Evolutionary conservation across 2,329 filamentous ascomycete species (phyloP).

Genomic region (Apiospora koreana): DNA sequence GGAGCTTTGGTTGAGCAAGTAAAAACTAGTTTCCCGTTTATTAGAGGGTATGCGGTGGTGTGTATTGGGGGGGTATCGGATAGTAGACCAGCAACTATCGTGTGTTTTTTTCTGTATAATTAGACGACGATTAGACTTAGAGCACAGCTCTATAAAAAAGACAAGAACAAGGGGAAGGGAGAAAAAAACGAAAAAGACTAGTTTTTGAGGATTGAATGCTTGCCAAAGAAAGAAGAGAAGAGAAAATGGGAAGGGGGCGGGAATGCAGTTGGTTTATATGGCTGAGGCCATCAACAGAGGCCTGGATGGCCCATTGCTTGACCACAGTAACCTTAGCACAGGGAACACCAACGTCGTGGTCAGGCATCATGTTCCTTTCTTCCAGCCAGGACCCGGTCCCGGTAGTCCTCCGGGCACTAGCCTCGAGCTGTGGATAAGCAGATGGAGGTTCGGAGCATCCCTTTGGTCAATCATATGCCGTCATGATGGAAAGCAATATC

Average conservation of each 20-base stretch:
- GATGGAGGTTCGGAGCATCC: conserved; percentile 20
- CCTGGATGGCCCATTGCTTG: conserved; percentile 25
- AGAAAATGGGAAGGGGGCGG: conserved; percentile 39
- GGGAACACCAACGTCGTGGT: not conserved
- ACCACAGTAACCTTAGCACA: not conserved
- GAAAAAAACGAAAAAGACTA: conserved; percentile 52
- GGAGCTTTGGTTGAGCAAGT: conserved; percentile 50
- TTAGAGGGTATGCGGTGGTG: conserved; percentile 33
- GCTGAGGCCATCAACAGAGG: conserved; percentile 34
- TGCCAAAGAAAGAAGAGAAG: conserved; percentile 63
- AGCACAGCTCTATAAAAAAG: conserved; percentile 58
- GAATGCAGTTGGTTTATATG: conserved; percentile 41
- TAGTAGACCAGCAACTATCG: conserved; percentile 53
- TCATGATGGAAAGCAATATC: not conserved
- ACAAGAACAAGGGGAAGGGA: conserved; percentile 37
- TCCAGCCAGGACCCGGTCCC: conserved; percentile 22
- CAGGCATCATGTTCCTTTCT: not conserved
- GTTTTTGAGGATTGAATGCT: conserved; percentile 59
- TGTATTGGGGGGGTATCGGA: conserved; percentile 35
- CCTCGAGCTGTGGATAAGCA: conserved; percentile 22
- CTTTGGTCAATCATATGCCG: conserved; percentile 24
- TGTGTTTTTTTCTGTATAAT: conserved; percentile 32
- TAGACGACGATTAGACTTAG: conserved; percentile 43
- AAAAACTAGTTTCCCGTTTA: conserved; percentile 56
- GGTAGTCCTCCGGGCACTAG: conserved; percentile 23